Conservation (phyloP, 805 yeast genomes). For the Barnettozyma pratensis region DNA sequence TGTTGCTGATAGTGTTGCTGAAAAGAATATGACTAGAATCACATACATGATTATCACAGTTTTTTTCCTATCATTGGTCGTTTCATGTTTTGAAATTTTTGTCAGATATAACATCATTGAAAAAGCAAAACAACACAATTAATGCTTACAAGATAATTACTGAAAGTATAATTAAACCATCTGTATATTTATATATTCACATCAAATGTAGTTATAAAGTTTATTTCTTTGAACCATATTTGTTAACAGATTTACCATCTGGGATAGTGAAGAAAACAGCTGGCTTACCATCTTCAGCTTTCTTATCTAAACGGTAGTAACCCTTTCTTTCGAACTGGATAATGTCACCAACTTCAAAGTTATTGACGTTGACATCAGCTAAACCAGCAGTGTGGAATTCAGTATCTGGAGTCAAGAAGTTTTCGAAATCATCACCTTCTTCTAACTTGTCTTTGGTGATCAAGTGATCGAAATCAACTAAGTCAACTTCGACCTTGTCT, state of each 20-base stretch:
- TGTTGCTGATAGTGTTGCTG: constrained; percentile 90
- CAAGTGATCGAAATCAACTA: constrained; percentile 90
- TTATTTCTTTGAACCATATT: constrained; percentile 64
- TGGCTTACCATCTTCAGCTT: constrained; percentile 50
- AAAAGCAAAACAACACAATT: constrained; percentile 9
- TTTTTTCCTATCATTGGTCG: constrained; percentile 71
- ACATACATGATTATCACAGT: constrained; percentile 86
- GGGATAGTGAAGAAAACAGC: constrained; percentile 89
- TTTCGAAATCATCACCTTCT: constrained; percentile 90
- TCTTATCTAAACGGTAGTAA: constrained; percentile 75
- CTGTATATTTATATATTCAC: background rate
- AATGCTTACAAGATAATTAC: too few relatives aligned
- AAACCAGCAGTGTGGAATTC: constrained; percentile 74
- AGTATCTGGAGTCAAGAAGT: constrained; percentile 82
- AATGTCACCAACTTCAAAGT: constrained; percentile 78
- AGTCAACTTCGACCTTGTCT: constrained; percentile 66
- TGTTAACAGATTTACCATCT: constrained; percentile 83
- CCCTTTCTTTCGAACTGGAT: constrained; percentile 98
- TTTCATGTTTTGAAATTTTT: constrained; percentile 67
- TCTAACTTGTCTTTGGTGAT: constrained; percentile 93
- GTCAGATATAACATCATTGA: constrained; percentile 48
- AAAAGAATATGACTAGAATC: constrained; percentile 83
- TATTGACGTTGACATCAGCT: constrained; percentile 75
- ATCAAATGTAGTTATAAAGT: background rate
- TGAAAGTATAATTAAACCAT: background rate